Evolutionary conservation across 2,329 filamentous ascomycete genomes (phyloP).

Genomic region (Neonectria coccinea): DNA sequence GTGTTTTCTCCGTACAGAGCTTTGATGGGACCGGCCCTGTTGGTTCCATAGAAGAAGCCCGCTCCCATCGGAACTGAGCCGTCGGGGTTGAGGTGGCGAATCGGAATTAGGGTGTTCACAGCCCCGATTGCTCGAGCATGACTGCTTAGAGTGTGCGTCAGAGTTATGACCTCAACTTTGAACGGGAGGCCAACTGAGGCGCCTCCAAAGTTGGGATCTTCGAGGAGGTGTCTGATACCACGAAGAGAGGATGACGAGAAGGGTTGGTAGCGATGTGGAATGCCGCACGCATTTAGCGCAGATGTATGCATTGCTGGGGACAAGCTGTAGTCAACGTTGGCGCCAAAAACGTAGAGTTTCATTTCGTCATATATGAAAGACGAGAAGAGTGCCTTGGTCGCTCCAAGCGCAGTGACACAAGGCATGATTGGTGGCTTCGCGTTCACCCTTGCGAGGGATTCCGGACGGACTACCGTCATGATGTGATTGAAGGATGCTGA

Average conservation of each 20-base stretch:
- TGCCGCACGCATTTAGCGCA: conserved; percentile 74
- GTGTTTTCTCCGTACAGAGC: conserved; percentile 84
- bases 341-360: conserved; percentile 80
- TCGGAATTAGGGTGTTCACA: conserved; percentile 80
- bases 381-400: conserved; percentile 73
- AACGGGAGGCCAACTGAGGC: conserved; percentile 79
- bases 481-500: conserved; percentile 76
- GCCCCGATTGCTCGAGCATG: conserved; percentile 82
- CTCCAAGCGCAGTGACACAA: conserved; percentile 69
- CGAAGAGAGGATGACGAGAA: conserved; percentile 72
- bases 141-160: conserved; percentile 76
- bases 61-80: conserved; percentile 68
- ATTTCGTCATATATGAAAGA: conserved; percentile 76
- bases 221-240: conserved; percentile 72
- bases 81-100: conserved; percentile 69
- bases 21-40: conserved; percentile 73
- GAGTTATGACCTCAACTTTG: conserved; percentile 78
- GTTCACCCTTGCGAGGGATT: conserved; percentile 43
- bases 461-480: conserved; percentile 69
- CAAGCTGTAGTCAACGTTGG: conserved; percentile 76
- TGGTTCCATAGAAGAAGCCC: conserved; percentile 63
- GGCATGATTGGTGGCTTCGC: conserved; percentile 42
- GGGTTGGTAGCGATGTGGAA: conserved; percentile 75
- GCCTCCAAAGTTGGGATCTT: conserved; percentile 76
- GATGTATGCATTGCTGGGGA: conserved; percentile 84